Evolutionary conservation across 2,329 filamentous ascomycete genomes (phyloP).

Genomic region (Diaporthe vaccinii): DNA sequence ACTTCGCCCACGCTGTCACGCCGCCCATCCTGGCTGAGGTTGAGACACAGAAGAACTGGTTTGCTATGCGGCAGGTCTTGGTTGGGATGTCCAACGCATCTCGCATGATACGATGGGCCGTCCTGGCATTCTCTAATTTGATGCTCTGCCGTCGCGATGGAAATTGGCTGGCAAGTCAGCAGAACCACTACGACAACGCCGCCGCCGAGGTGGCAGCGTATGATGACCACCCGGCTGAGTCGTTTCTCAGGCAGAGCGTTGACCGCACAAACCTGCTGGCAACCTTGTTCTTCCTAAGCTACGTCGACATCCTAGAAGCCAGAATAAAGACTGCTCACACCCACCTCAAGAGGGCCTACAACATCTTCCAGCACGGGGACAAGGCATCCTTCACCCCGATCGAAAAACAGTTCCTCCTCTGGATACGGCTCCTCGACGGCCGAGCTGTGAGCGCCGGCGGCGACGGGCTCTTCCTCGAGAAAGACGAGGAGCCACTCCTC

Average conservation of each 20-base stretch:
- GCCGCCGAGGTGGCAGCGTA: slow-evolving; percentile 50
- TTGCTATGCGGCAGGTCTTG: slow-evolving; percentile 62
- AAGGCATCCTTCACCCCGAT: slow-evolving; percentile 53
- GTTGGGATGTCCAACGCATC: slow-evolving; percentile 62
- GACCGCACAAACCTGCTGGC: slow-evolving; percentile 60
- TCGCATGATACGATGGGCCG: slow-evolving; percentile 60
- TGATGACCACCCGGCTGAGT: slow-evolving; percentile 31
- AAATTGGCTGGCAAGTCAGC: slow-evolving; percentile 50
- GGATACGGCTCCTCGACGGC: slow-evolving; percentile 68
- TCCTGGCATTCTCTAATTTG: slow-evolving; percentile 65
- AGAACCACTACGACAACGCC: slow-evolving; percentile 55
- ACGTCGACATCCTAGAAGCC: slow-evolving; percentile 63
- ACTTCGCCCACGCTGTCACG: slow-evolving; percentile 62
- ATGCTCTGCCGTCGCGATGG: slow-evolving; percentile 54
- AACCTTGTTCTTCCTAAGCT: slow-evolving; percentile 66
- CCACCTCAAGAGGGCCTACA: slow-evolving; percentile 64
- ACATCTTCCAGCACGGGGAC: slow-evolving; percentile 58
- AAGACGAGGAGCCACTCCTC: slow-evolving; percentile 61
- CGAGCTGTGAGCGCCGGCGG: slow-evolving; percentile 69
- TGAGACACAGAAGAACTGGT: slow-evolving; percentile 66
- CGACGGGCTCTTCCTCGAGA: slow-evolving; percentile 65
- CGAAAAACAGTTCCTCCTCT: slow-evolving; percentile 65
- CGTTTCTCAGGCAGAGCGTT: slow-evolving; percentile 48
- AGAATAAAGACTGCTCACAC: slow-evolving; percentile 61
- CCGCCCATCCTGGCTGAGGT: slow-evolving; percentile 67